Evolutionary conservation across 495 filamentous ascomycete genomes (phyloP).

Genomic region (Usnea hakonensis): DNA sequence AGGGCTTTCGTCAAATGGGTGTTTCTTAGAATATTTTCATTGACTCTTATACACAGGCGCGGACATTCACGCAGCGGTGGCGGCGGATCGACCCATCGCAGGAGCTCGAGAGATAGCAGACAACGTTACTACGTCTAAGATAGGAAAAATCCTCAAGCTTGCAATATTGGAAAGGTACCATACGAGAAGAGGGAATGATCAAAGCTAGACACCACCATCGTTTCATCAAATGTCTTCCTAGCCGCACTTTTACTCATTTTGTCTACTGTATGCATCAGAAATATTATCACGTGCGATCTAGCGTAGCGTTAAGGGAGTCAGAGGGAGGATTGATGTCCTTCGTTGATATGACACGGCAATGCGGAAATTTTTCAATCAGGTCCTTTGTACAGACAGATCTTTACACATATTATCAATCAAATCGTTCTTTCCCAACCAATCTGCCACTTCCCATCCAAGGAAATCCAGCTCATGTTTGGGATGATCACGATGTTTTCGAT

Average conservation of each 20-base stretch:
- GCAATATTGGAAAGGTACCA: neutral
- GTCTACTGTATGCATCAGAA: neutral
- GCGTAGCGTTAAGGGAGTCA: slow-evolving; percentile 17
- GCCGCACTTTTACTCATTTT: neutral
- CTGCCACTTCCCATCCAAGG: too few species aligned
- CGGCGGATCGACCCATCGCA: slow-evolving; percentile 20
- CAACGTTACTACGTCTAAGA: slow-evolving; percentile 23
- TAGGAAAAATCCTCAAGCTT: neutral
- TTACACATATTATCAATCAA: too few species aligned
- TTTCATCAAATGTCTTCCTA: slow-evolving; percentile 3
- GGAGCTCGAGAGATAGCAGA: slow-evolving; percentile 25
- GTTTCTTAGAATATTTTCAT: neutral
- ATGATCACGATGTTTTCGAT: too few species aligned
- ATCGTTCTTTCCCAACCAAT: too few species aligned
- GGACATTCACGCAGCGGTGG: slow-evolving; percentile 26
- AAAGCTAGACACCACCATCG: neutral
- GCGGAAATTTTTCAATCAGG: too few species aligned
- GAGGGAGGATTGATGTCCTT: slow-evolving; percentile 17
- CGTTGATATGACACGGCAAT: too few species aligned
- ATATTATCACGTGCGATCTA: slow-evolving; percentile 11
- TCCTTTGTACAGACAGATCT: too few species aligned
- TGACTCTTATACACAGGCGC: slow-evolving; percentile 16
- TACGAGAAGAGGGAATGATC: neutral
- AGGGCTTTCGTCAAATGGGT: neutral
- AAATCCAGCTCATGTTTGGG: too few species aligned